These are phyloP conservation scores for Trypanosoma melophagium DNA, from an alignment of 208 protist genomes.

Conservation along the genomic window DNA sequence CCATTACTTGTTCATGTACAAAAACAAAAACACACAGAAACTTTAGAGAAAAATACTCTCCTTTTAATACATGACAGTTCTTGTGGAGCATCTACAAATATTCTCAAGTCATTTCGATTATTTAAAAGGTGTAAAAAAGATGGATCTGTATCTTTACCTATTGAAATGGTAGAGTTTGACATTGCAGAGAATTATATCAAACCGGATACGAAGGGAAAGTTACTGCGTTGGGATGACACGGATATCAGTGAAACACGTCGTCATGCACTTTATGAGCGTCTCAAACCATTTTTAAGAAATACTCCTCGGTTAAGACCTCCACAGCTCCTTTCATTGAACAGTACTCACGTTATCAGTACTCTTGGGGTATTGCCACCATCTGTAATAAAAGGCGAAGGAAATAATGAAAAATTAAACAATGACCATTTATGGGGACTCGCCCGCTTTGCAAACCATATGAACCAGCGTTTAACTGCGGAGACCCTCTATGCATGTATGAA, in stretches of 20 bases:
- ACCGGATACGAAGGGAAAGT: background rate
- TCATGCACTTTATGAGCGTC: constrained; percentile 13
- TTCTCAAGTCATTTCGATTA: constrained; percentile 41
- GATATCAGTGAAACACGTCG: background rate
- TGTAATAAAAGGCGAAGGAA: background rate
- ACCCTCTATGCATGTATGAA: constrained; percentile 4
- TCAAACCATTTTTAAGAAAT: constrained; percentile 22
- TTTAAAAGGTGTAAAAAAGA: constrained; percentile 18
- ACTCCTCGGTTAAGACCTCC: constrained; percentile 26
- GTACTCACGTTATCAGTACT: constrained; percentile 37
- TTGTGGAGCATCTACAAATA: constrained; percentile 45
- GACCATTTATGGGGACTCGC: background rate
- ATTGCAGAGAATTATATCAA: constrained; percentile 10
- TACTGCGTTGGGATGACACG: background rate
- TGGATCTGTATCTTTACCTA: background rate
- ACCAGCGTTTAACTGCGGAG: background rate
- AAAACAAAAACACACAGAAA: background rate
- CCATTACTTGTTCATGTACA: constrained; percentile 25
- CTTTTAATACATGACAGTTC: constrained; percentile 40
- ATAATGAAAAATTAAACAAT: background rate
- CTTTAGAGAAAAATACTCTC: background rate
- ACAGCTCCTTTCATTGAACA: constrained; percentile 39
- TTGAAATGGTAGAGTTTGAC: constrained; percentile 26
- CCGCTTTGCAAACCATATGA: constrained; percentile 7
- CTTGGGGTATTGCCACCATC: constrained; percentile 24